Evolutionary conservation across 1,139 yeast genomes (phyloP), one percentile per base, ranked within the genome.

Genomic region (Hemisphaericaspora xylanilytica): DNA sequence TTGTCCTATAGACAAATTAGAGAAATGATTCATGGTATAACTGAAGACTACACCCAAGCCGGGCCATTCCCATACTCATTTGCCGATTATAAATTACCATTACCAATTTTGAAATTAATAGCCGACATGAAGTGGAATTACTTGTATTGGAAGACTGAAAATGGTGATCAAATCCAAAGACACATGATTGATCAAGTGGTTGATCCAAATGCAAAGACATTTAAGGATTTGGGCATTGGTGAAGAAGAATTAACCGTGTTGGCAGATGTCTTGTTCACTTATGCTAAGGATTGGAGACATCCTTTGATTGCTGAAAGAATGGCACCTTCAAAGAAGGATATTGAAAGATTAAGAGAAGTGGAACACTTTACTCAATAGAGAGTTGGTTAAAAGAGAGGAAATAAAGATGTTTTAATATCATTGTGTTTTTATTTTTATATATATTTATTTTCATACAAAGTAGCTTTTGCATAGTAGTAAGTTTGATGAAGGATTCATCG

Each of bases 121-220:
- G 75, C 76, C 36, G 66, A 66, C 37, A 35, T 78, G 36, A 80
- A 80, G 59, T n/a, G 28, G 14, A 75, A 72, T 51, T 58, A 67
- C 44, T 65, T 78, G 40, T 85, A 85, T 74, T 84, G 90, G 85
- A 77, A 74, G 53, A 73, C 78, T 54, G 70, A 81, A 44, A 82
- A 80, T 54, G 78, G 87, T 25, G 96, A 87, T 62, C 85, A 82
- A 61, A 73, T 85, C 44, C 86, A 81, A 63, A 80, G 95, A 65
- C 83, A 81, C 64, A 73, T 78, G 54, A 73, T 85, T 48, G 70
- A 85, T 64, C 95, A 87, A 64, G 56, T 59, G 17, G 71, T 82
- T 48, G 85, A 81, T 53, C 73, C 78, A 32, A 59, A 62, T 28
- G 89, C 89, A 28, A 68, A 72, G 54, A 80, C 85, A 13, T 87